Base-by-base conservation (phyloP, 306 rosid genomes). In the Quercus aquifolioides region DNA sequence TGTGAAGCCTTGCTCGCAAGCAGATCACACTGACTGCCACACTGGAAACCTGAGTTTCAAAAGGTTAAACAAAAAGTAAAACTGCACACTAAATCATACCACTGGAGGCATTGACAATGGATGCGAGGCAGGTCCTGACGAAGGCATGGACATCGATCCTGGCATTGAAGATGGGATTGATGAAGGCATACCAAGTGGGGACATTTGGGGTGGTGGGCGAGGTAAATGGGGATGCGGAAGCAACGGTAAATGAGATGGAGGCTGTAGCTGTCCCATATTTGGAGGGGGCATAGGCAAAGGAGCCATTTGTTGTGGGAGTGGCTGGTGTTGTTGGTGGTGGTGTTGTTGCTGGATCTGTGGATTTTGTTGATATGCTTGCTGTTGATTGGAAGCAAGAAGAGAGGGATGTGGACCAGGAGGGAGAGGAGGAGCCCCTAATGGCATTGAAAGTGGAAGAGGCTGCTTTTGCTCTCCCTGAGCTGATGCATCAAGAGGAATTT, bases 401-500 rank as follows among this genome's bases (percentile, higher is more conserved):
- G 98, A 95, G 51, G 99, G 99, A 81, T 95, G 99, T 28, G 99
- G 99, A 76, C 99, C 99, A 25, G 99, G 98, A 33, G 99, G 99
- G 57, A 95, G 98, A 85, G 98, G 97, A 71, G 99, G 99, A 69
- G 98, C 96, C 62, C 94, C 96, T 82, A 89, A 73, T 23, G 89
- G 86, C 86, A 89, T 84, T n/a, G 98, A 86, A 63, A 75, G 88
- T 33, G 88, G 89, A 85, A 87, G 95, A 75, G 97, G 80, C 73
- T 92, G 99, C 80, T 92, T 92, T 74, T 86, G 92, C 38, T 92
- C 98, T 74, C 98, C 99, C 77, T 87, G 94, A 73, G 60, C 77
- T 12, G 92, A 79, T 73, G 83, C 38, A 78, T 94, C 99, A 55
- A 91, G 92, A 30, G 93, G 86, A 76, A 86, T 81, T 26, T 97